These are phyloP conservation scores for Rostrohypoxylon terebratum DNA, from an alignment of 495 filamentous ascomycete genomes.

Conservation along the genomic window DNA sequence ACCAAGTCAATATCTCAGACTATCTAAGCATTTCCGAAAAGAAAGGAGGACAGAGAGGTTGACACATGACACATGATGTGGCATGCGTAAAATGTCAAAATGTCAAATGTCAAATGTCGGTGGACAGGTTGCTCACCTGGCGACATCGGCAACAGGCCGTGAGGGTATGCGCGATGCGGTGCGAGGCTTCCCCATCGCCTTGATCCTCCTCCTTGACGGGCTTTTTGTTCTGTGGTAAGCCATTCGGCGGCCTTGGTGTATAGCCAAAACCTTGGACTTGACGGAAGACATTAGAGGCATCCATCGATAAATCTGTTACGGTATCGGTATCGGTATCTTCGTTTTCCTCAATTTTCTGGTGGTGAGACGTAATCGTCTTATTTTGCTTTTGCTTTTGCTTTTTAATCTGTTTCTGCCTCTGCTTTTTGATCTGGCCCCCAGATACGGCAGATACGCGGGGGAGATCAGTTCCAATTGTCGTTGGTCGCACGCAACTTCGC, in stretches of 20 bases:
- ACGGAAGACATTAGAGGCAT: conserved; percentile 62
- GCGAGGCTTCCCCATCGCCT: conserved; percentile 59
- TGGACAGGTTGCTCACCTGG: conserved; percentile 70
- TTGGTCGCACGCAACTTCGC: conserved; percentile 40
- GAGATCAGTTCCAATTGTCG: conserved; percentile 28
- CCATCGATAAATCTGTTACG: conserved; percentile 52
- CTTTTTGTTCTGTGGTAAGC: conserved; percentile 43
- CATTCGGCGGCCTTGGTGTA: conserved; percentile 53
- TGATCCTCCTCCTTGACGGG: conserved; percentile 50
- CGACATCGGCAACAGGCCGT: conserved; percentile 89
- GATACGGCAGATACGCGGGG: conserved; percentile 40
- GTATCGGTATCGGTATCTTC: conserved; percentile 8
- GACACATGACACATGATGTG: not conserved
- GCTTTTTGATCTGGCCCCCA: conserved; percentile 34
- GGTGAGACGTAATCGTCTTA: conserved; percentile 11
- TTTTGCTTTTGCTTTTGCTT: conserved; percentile 12
- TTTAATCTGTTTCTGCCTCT: no score
- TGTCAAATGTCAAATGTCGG: no score
- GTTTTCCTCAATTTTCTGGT: conserved; percentile 10
- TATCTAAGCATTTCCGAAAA: conserved; percentile 1
- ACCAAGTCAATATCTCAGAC: conserved; percentile 17
- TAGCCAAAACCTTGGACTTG: conserved; percentile 60
- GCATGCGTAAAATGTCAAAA: conserved; percentile 27
- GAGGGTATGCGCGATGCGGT: conserved; percentile 81
- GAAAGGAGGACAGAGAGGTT: not conserved